Conservation (phyloP, 306 rosid genomes). For the Ormosia emarginata region DNA sequence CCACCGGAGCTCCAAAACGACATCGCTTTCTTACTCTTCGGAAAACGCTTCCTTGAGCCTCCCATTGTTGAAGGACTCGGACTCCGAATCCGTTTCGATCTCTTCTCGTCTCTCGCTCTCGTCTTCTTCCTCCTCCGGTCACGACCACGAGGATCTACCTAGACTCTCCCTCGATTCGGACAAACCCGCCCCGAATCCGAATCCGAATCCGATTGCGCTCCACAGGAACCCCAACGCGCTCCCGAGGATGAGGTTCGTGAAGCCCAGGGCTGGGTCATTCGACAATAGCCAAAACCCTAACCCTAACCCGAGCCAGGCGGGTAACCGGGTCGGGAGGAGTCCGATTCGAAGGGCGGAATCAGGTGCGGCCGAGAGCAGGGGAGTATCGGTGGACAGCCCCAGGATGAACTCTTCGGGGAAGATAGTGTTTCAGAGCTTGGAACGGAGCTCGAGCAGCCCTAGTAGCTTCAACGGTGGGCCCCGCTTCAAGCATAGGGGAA, state of each 20-base stretch:
- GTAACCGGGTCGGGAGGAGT: constrained; percentile 51
- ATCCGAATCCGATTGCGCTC: constrained; percentile 15
- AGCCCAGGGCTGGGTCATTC: constrained; percentile 31
- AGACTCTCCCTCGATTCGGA: constrained; percentile 75
- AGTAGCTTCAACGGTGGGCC: constrained; percentile 95
- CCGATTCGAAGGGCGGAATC: constrained; percentile 52
- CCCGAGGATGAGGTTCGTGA: constrained; percentile 51
- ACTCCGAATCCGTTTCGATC: constrained; percentile 72
- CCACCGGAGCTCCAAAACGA: constrained; percentile 42
- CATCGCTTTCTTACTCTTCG: constrained; percentile 29
- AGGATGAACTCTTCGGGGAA: constrained; percentile 94
- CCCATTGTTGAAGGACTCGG: constrained; percentile 60
- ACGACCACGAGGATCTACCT: constrained; percentile 87
- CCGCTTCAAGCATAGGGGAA: constrained; percentile 72
- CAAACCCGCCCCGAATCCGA: constrained; percentile 38
- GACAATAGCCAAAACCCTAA: constrained; percentile 23
- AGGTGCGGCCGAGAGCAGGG: constrained; percentile 43
- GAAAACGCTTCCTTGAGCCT: constrained; percentile 48
- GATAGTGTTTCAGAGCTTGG: constrained; percentile 86
- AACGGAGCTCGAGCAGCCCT: constrained; percentile 94
- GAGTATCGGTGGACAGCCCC: constrained; percentile 91
- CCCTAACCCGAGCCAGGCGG: neutral
- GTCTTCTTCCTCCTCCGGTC: constrained; percentile 73
- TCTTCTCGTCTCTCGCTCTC: constrained; percentile 87
- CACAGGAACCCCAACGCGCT: constrained; percentile 38